Conservation (phyloP, 768 basidiomycete genomes). For the Lactifluus volemus region DNA sequence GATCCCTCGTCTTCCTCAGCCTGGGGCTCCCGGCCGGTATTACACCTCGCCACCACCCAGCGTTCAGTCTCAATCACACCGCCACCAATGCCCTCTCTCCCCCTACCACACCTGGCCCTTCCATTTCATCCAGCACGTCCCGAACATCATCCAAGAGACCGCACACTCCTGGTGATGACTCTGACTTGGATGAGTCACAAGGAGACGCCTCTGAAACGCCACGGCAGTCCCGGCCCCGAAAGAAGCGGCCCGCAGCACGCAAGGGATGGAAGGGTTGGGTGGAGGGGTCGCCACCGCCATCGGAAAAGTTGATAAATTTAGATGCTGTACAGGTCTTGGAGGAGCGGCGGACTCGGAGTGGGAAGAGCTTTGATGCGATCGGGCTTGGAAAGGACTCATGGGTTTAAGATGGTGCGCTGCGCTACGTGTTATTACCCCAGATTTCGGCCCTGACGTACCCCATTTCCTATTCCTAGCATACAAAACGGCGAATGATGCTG, state of each 20-base stretch:
- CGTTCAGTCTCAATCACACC: conserved; percentile 70
- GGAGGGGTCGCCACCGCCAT: conserved; percentile 74
- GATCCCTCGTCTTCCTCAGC: conserved; percentile 36
- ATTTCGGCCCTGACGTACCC: neutral
- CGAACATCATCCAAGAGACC: conserved; percentile 76
- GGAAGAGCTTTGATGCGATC: conserved; percentile 78
- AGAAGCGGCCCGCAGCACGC: conserved; percentile 54
- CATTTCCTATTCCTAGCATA: neutral
- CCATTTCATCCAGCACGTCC: conserved; percentile 63
- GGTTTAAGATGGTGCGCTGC: conserved; percentile 50
- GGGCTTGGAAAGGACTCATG: conserved; percentile 70
- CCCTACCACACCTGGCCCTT: conserved; percentile 67
- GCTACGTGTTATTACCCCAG: conserved; percentile 6
- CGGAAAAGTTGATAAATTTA: conserved; percentile 73
- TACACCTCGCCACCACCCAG: conserved; percentile 61
- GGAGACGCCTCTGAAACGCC: conserved; percentile 22
- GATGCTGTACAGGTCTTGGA: conserved; percentile 62
- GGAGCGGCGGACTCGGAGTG: conserved; percentile 73
- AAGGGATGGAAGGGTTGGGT: conserved; percentile 93
- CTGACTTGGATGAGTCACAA: conserved; percentile 18
- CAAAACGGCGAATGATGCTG: neutral
- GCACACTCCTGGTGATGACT: conserved; percentile 59
- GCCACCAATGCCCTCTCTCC: conserved; percentile 58
- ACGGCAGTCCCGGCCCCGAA: conserved; percentile 25
- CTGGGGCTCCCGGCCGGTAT: conserved; percentile 64